Evolutionary conservation across 345 rosid species (phyloP).

Genomic region (Gossypium herbaceum): DNA sequence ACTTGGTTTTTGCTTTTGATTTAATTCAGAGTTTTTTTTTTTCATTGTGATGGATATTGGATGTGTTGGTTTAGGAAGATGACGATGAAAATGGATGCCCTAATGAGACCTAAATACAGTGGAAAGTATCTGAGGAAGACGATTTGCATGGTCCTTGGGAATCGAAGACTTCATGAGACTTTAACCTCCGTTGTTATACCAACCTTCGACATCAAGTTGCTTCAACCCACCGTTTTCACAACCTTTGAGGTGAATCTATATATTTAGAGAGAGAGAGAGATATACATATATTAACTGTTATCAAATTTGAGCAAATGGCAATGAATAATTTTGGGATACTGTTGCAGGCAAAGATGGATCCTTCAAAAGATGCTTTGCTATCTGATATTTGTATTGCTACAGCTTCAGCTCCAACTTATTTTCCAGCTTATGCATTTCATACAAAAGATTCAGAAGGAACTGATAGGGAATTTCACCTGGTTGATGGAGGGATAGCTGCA

Average conservation of each 20-base stretch:
- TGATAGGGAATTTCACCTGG: conserved; percentile 35
- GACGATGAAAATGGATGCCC: conserved; percentile 22
- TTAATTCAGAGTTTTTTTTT: not conserved
- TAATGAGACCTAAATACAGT: conserved; percentile 46
- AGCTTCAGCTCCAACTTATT: conserved; percentile 60
- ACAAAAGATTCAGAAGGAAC: conserved; percentile 24
- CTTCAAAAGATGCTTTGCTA: conserved; percentile 31
- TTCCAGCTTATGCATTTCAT: conserved; percentile 44
- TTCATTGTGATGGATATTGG: not conserved
- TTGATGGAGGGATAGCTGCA: conserved; percentile 56
- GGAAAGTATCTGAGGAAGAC: conserved; percentile 37
- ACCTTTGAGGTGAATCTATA: conserved; percentile 29
- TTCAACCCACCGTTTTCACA: conserved; percentile 48
- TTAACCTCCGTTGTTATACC: conserved; percentile 51
- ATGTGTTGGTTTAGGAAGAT: conserved; percentile 14
- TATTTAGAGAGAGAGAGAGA: too few species aligned
- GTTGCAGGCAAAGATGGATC: conserved; percentile 22
- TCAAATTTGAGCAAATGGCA: not conserved
- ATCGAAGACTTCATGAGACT: conserved; percentile 26
- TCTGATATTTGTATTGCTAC: conserved; percentile 54
- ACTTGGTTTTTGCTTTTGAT: not conserved
- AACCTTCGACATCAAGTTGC: conserved; percentile 44
- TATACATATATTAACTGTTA: not conserved
- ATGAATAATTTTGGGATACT: conserved; percentile 21
- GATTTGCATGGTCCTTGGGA: conserved; percentile 34